Percentiles rank a stretch among this genome's conserved stretches.
Evolutionary conservation across 1,139 yeast genomes (phyloP).

Genomic region (Kurtzmaniella quercitrusa): DNA sequence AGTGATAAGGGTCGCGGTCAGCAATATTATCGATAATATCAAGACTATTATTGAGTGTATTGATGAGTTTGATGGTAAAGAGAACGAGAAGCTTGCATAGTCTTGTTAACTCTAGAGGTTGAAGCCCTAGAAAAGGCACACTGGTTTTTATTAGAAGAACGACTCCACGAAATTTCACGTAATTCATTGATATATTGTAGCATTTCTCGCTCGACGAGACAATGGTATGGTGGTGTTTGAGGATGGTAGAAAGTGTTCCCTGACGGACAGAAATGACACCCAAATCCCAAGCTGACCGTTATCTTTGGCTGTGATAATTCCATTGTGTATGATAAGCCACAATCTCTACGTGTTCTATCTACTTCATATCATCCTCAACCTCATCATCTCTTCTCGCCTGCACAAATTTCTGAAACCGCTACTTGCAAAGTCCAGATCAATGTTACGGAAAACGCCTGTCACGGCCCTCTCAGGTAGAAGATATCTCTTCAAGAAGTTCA

Average conservation of each 20-base stretch:
- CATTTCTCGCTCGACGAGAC: too few relatives aligned
- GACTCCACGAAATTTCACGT: too few relatives aligned
- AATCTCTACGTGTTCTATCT: too few relatives aligned
- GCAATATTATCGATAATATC: conserved; percentile 60
- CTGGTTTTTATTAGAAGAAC: too few relatives aligned
- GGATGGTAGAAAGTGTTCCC: too few relatives aligned
- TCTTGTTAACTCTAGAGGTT: neutral
- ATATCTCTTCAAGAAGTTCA: conserved; percentile 19
- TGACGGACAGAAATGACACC: too few relatives aligned
- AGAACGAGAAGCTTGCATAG: conserved; percentile 7
- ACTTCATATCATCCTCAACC: neutral
- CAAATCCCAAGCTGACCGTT: too few relatives aligned
- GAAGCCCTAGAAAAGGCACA: too few relatives aligned
- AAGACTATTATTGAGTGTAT: conserved; percentile 65
- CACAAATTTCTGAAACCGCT: neutral
- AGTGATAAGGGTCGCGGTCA: conserved; percentile 66
- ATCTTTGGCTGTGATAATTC: too few relatives aligned
- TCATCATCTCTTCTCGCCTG: neutral
- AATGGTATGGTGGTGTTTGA: too few relatives aligned
- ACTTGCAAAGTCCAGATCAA: neutral
- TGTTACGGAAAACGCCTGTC: neutral
- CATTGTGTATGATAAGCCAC: too few relatives aligned
- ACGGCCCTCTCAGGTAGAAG: conserved; percentile 3
- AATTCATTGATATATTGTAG: too few relatives aligned
- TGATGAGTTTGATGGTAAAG: conserved; percentile 52